Percentiles rank a stretch among this genome's conserved stretches.
Evolutionary conservation across 257 asterid genomes (phyloP).

Genomic region (Capsicum pubescens): DNA sequence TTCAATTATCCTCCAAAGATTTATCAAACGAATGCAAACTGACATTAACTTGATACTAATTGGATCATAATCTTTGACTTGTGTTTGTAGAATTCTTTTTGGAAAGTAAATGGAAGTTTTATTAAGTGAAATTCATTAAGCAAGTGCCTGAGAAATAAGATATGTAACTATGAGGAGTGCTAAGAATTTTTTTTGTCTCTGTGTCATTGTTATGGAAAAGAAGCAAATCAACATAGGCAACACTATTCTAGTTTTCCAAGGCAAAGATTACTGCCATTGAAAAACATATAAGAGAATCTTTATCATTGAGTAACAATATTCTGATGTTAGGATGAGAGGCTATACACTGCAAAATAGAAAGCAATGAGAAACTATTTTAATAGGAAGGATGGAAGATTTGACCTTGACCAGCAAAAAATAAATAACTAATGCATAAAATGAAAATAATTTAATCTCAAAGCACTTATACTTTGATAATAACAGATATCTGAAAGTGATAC

Average conservation of each 20-base stretch:
- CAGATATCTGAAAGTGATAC: background rate
- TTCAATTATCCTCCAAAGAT: slow-evolving; percentile 6
- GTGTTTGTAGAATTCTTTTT: background rate
- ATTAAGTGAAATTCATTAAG: background rate
- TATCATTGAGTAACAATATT: slow-evolving; percentile 37
- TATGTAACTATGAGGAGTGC: background rate
- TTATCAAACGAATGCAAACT: background rate
- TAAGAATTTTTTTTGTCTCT: background rate
- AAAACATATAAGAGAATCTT: background rate
- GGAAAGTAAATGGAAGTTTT: slow-evolving; percentile 1
- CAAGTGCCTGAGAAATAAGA: background rate
- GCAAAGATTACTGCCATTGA: background rate
- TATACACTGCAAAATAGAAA: slow-evolving; percentile 46
- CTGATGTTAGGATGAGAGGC: slow-evolving; percentile 45
- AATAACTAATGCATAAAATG: background rate
- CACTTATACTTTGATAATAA: background rate
- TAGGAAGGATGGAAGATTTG: background rate
- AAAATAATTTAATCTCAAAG: background rate
- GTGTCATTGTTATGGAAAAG: too few relatives aligned
- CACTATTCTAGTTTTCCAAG: too few relatives aligned
- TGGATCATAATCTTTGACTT: slow-evolving; percentile 7
- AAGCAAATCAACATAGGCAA: background rate
- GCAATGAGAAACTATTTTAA: background rate
- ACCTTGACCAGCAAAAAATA: background rate
- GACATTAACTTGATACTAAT: background rate